phyloP scores from a whole-genome alignment of 805 yeast species.

The Peterozyma xylosa region DNA sequence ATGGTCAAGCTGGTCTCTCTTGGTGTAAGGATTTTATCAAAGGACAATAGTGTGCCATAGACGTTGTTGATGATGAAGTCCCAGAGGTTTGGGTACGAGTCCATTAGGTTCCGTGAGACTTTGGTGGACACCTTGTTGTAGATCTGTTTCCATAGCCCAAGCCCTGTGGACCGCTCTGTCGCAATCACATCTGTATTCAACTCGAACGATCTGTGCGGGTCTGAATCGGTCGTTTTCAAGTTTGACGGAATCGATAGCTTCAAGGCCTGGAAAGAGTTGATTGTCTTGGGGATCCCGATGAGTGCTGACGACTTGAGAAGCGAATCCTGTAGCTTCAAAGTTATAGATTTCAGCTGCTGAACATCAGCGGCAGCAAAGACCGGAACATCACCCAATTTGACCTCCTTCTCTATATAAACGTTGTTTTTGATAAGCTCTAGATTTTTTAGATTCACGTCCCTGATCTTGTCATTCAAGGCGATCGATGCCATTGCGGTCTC shows the following conservation, averaged over 20 bases:
- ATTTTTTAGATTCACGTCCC: no score
- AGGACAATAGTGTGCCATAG: slow-evolving; percentile 73
- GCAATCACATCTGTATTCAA: slow-evolving; percentile 10
- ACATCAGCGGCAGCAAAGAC: no score
- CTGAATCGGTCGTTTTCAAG: neutral
- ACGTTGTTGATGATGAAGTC: slow-evolving; percentile 62
- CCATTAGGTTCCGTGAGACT: slow-evolving; percentile 56
- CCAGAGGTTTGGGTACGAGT: slow-evolving; percentile 85
- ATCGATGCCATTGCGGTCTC: no score
- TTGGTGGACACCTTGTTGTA: slow-evolving; percentile 70
- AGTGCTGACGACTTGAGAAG: slow-evolving; percentile 72
- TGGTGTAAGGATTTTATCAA: slow-evolving; percentile 50
- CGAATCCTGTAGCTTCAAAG: slow-evolving; percentile 66
- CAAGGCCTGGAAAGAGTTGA: slow-evolving; percentile 23
- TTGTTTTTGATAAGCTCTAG: no score
- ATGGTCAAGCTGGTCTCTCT: slow-evolving; percentile 73
- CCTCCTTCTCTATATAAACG: no score
- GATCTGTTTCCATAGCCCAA: slow-evolving; percentile 61
- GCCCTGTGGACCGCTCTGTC: slow-evolving; percentile 36
- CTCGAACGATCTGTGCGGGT: neutral
- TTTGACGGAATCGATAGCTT: slow-evolving; percentile 54
- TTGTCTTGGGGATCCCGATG: slow-evolving; percentile 36
- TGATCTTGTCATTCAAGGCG: no score
- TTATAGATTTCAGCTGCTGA: slow-evolving; percentile 1
- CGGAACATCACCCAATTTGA: no score